Base-by-base conservation (phyloP, 1,284 basidiomycete genomes). In the Melampsora medusae region DNA sequence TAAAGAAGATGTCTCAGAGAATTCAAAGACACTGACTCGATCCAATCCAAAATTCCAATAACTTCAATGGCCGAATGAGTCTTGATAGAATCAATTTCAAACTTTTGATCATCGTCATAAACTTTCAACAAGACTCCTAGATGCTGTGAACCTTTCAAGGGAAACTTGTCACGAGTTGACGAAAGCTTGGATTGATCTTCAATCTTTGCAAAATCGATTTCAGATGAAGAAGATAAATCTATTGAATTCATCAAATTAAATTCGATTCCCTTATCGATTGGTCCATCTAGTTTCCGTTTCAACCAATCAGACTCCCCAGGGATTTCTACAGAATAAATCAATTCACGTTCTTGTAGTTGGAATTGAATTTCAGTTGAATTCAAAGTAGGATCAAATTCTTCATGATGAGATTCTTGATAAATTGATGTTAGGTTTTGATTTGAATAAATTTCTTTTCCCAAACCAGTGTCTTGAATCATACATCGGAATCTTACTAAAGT, bases 261-360 rank as follows among this genome's bases (percentile, higher is more conserved):
- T 31, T 75, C 66, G 19, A 75, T 35, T 6, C 66, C 72, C 31
- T 53, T 64, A 17, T 75, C 72, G 14, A 56, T 33, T 14, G 72
- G 56, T 14, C 72, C 72, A 62, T 75, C 72, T 22, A 75, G 35
- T n/a, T 25, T 33, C 31, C 38, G 31, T 62, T 59, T 49, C 38
- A 75, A 49, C 72, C 72, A 75, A 7, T 50, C 42, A 28, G 72
- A 64, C 62, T 75, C 72, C 16, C 72, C 72, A n/a, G 72, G 72
- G 19, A 75, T 75, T 25, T 61, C 49, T 12, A 75, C 72, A 16
- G 62, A 64, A 68, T 75, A 75, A 42, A 67, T 38, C 19, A 75
- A 25, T 67, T 73, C 71, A 59, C 64, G 71, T 59, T 73, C 71
- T n/a, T 56, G 49, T 7, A 66, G 49, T 33, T 38, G 48, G 14